phyloP scores from a whole-genome alignment of 2,329 filamentous ascomycete species.

The Claviceps pusilla region DNA sequence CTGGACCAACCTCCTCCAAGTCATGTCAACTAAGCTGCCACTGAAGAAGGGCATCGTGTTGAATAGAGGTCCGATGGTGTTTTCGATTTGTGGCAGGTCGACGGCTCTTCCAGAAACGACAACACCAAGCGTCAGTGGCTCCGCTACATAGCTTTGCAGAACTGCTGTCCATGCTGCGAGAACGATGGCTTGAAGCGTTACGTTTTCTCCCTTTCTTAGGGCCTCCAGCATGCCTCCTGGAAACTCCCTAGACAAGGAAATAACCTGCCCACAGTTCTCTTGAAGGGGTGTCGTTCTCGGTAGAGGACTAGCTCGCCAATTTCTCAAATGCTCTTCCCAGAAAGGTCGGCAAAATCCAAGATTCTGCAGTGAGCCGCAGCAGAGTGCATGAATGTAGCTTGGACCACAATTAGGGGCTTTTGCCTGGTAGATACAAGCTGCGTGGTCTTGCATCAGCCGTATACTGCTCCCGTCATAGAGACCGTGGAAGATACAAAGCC shows the following conservation, averaged over 20 bases:
- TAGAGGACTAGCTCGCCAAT: constrained; percentile 10
- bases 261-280: constrained; percentile 5
- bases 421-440: constrained; percentile 22
- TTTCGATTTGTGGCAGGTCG: constrained; percentile 48
- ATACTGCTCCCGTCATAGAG: constrained; percentile 78
- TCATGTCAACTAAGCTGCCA: constrained; percentile 25
- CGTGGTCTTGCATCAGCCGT: constrained; percentile 45
- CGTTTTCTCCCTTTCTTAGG: constrained; percentile 43
- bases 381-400: constrained; percentile 50
- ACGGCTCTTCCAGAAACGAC: constrained; percentile 67
- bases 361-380: constrained; percentile 50
- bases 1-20: constrained; percentile 45
- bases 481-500: constrained; percentile 52
- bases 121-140: constrained; percentile 48
- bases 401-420: constrained; percentile 23
- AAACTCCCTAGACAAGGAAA: constrained; percentile 13
- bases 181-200: constrained; percentile 65
- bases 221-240: constrained; percentile 31
- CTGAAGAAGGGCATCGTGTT: constrained; percentile 69
- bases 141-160: constrained; percentile 35
- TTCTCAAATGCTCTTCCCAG: constrained; percentile 47
- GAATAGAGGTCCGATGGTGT: constrained; percentile 69
- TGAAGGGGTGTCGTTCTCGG: constrained; percentile 1
- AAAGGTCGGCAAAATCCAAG: constrained; percentile 35
- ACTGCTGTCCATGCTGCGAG: constrained; percentile 60